Conservation (phyloP, 2,329 filamentous ascomycete genomes). For the Pseudogymnoascus sp. region DNA sequence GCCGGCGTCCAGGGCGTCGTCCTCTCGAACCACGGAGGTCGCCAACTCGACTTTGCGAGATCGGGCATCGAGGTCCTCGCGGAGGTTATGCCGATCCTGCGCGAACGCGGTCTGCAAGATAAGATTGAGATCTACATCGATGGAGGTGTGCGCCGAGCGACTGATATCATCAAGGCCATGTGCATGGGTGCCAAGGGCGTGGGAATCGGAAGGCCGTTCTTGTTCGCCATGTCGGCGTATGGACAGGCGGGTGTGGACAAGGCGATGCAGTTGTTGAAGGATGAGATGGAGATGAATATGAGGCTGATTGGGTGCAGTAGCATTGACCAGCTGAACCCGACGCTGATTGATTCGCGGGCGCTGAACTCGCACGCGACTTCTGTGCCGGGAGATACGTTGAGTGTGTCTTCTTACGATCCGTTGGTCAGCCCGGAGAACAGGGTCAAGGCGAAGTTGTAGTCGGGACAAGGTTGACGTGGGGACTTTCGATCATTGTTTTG, state of each 20-base stretch:
- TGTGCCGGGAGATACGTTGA: slow-evolving; percentile 54
- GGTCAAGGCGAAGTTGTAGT: slow-evolving; percentile 33
- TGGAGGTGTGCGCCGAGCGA: slow-evolving; percentile 80
- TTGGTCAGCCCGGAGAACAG: slow-evolving; percentile 39
- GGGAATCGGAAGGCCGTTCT: slow-evolving; percentile 87
- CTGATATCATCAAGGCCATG: slow-evolving; percentile 91
- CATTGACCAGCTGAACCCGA: slow-evolving; percentile 70
- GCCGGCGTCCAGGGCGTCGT: slow-evolving; percentile 81
- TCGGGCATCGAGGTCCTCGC: slow-evolving; percentile 85
- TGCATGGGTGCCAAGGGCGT: slow-evolving; percentile 88
- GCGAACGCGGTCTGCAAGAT: slow-evolving; percentile 62
- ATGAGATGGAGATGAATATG: slow-evolving; percentile 99
- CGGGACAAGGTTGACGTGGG: neutral
- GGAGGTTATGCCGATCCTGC: slow-evolving; percentile 84
- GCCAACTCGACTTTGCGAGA: slow-evolving; percentile 86
- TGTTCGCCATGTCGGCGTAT: slow-evolving; percentile 94
- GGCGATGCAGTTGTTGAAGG: slow-evolving; percentile 85
- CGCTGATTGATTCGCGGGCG: slow-evolving; percentile 69
- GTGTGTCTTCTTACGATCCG: slow-evolving; percentile 34
- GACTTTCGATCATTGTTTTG: neutral
- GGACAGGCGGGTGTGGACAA: slow-evolving; percentile 79
- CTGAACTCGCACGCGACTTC: slow-evolving; percentile 51
- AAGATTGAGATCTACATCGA: slow-evolving; percentile 85
- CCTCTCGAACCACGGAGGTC: slow-evolving; percentile 89
- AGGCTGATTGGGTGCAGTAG: slow-evolving; percentile 73